These are phyloP conservation scores for Arctostaphylos glauca DNA, from an alignment of 148 eudicot genomes.

Conservation along the genomic window DNA sequence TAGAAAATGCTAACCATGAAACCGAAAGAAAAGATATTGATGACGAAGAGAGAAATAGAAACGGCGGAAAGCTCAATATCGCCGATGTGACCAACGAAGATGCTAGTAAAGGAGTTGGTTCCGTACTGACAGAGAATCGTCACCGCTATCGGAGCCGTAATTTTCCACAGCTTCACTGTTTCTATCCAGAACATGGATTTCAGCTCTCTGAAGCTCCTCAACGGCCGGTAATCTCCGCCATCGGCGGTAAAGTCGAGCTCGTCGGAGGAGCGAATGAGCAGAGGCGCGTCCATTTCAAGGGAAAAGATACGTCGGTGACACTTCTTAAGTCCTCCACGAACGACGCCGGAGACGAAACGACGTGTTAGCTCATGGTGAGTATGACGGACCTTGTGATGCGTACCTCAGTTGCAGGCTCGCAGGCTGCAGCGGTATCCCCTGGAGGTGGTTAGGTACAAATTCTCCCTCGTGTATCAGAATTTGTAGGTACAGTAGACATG, in stretches of 20 bases:
- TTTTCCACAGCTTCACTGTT: slow-evolving; percentile 49
- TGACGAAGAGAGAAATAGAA: slow-evolving; percentile 50
- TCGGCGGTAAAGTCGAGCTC: slow-evolving; percentile 17
- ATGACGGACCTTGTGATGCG: too few relatives aligned
- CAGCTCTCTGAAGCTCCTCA: slow-evolving; percentile 25
- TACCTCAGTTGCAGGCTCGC: too few relatives aligned
- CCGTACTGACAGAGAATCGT: slow-evolving; percentile 48
- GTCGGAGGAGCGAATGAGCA: slow-evolving; percentile 19
- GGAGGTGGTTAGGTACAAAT: too few relatives aligned
- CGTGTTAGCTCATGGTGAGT: not conserved
- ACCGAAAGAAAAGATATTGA: slow-evolving; percentile 62
- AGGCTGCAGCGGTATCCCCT: too few relatives aligned
- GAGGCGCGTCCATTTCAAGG: slow-evolving; percentile 29
- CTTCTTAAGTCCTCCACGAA: too few relatives aligned
- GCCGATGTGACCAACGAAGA: slow-evolving; percentile 69
- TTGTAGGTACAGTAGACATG: too few relatives aligned
- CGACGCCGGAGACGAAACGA: not conserved
- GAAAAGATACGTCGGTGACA: not conserved
- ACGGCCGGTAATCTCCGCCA: slow-evolving; percentile 46
- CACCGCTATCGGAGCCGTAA: slow-evolving; percentile 50
- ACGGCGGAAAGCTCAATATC: slow-evolving; percentile 58
- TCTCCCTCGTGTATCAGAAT: too few relatives aligned
- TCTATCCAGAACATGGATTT: slow-evolving; percentile 46
- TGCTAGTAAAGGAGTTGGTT: slow-evolving; percentile 38
- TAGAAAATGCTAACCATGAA: slow-evolving; percentile 43